Evolutionary conservation across 164 flowering plant genomes (phyloP).

Genomic region (Dillenia suffruticosa): DNA sequence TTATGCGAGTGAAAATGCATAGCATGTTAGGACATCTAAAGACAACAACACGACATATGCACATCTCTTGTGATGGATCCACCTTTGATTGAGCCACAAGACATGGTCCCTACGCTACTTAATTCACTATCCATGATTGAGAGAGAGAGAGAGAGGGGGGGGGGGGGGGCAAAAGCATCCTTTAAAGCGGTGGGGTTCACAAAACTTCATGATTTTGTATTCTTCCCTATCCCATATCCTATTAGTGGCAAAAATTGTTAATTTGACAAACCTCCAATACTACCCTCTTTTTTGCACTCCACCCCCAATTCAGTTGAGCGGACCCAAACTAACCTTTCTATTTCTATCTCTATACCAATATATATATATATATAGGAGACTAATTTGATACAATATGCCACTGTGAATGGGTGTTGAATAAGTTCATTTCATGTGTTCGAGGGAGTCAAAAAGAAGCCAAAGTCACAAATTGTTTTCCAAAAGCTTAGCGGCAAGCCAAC

Average conservation of each 20-base stretch:
- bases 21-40: not conserved
- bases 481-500: not conserved
- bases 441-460: not conserved
- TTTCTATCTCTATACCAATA: not conserved
- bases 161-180: not conserved
- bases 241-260: no score
- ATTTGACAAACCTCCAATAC: no score
- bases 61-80: conserved; percentile 12
- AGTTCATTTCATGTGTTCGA: not conserved
- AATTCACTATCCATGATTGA: conserved; percentile 4
- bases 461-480: not conserved
- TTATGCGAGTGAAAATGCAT: no score
- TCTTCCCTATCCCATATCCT: not conserved
- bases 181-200: conserved; percentile 1
- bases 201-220: no score
- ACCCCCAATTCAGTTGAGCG: not conserved
- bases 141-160: not conserved
- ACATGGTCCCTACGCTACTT: conserved; percentile 20
- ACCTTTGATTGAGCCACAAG: conserved; percentile 9
- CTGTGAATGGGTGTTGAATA: not conserved
- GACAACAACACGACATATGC: conserved; percentile 35
- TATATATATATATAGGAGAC: not conserved
- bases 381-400: no score
- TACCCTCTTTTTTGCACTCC: not conserved
- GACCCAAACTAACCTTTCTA: not conserved